Evolutionary conservation across 129 eudicot genomes (phyloP).

Genomic region (Apium graveolens): DNA sequence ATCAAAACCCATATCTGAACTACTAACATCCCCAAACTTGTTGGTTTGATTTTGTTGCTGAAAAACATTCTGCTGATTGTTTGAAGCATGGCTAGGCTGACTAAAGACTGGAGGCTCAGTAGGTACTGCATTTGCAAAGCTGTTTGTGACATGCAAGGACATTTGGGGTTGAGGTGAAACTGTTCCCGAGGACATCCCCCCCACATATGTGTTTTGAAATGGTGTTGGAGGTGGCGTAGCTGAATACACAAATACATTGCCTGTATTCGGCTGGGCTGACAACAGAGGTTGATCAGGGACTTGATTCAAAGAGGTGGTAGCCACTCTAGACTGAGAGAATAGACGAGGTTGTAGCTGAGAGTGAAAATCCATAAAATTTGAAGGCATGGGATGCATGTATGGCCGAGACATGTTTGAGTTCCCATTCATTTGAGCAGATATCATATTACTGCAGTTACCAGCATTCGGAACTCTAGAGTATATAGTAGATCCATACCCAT

Average conservation of each 20-base stretch:
- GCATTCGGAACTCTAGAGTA: background rate
- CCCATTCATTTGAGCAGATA: constrained; percentile 9
- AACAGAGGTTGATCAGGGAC: constrained; percentile 4
- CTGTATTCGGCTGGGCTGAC: constrained; percentile 18
- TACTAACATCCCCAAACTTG: constrained; percentile 18
- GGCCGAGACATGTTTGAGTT: background rate
- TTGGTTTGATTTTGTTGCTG: constrained; percentile 11
- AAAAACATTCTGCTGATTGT: background rate
- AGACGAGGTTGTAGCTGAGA: constrained; percentile 8
- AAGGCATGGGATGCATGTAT: background rate
- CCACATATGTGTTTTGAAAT: constrained; percentile 10
- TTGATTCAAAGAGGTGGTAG: background rate
- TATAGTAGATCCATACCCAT: constrained; percentile 6
- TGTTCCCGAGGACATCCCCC: constrained; percentile 13
- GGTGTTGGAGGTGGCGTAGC: constrained; percentile 17
- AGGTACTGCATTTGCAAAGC: background rate
- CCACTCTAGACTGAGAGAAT: background rate
- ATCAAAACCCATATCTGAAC: constrained; percentile 15
- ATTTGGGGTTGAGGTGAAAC: constrained; percentile 15
- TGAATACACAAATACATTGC: constrained; percentile 13
- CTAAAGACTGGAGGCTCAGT: constrained; percentile 16
- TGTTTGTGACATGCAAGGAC: constrained; percentile 7
- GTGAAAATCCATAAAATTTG: constrained; percentile 10
- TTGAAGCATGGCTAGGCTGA: constrained; percentile 23
- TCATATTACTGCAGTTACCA: constrained; percentile 8